phyloP scores from a whole-genome alignment of 345 rosid genomes.

The Anacardium occidentale region DNA sequence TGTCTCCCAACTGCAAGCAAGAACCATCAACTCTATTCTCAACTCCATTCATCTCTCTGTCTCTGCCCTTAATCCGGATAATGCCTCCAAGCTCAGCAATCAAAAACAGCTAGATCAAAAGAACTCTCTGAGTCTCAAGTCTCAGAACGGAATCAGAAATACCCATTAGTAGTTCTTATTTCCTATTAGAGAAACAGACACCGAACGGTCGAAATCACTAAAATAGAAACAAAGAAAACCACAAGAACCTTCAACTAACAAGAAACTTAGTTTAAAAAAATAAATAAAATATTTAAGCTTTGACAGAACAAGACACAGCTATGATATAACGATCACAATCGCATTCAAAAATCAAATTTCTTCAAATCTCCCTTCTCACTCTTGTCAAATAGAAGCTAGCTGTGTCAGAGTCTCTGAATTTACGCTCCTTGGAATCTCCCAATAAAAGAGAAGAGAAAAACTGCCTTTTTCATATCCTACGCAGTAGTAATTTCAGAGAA shows the following conservation, averaged over 20 bases:
- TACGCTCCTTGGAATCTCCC: constrained; percentile 17
- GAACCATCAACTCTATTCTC: constrained; percentile 19
- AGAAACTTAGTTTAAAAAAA: constrained; percentile 26
- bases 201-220: constrained; percentile 32
- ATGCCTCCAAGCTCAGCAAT: constrained; percentile 34
- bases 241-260: neutral
- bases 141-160: constrained; percentile 12
- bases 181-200: constrained; percentile 13
- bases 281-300: constrained; percentile 11
- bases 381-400: constrained; percentile 30
- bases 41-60: neutral
- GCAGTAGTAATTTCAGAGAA: neutral
- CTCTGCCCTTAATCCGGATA: constrained; percentile 4
- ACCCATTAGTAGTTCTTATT: constrained; percentile 28
- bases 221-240: neutral
- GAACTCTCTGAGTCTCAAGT: neutral
- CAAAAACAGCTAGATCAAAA: constrained; percentile 11
- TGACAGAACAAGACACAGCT: constrained; percentile 17
- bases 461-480: neutral
- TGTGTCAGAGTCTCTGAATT: constrained; percentile 50
- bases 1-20: constrained; percentile 20
- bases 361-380: constrained; percentile 24
- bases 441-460: neutral
- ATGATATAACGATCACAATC: constrained; percentile 24
- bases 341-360: constrained; percentile 45